Evolutionary conservation across 2,329 filamentous ascomycete genomes (phyloP).

Genomic region (Esteya vermicola): DNA sequence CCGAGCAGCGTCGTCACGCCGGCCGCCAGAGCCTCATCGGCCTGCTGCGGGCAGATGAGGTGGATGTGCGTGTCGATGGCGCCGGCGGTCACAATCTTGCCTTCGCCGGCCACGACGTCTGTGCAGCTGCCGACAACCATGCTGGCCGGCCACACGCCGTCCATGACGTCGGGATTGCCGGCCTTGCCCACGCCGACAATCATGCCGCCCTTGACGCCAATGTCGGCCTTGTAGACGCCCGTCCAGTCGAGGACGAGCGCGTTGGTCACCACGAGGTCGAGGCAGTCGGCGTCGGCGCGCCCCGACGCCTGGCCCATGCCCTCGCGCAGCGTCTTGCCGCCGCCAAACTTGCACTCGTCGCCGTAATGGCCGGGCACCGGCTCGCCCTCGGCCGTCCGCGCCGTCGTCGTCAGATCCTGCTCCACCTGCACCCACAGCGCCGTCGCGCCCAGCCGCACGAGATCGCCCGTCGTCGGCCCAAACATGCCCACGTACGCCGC

Average conservation of each 20-base stretch:
- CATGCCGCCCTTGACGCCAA: conserved; percentile 75
- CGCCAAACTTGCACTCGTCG: conserved; percentile 90
- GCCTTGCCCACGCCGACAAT: conserved; percentile 89
- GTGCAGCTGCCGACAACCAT: conserved; percentile 81
- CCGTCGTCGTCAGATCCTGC: conserved; percentile 52
- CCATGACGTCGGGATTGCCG: conserved; percentile 95
- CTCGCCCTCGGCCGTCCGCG: too few species aligned
- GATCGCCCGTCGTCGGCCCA: conserved; percentile 78
- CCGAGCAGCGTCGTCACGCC: conserved; percentile 86
- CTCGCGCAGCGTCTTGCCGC: conserved; percentile 84
- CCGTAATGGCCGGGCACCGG: conserved; percentile 34
- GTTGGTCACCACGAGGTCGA: conserved; percentile 82
- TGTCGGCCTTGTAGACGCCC: conserved; percentile 93
- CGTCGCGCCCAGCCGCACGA: conserved; percentile 68
- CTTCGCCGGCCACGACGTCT: conserved; percentile 82
- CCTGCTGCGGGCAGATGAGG: conserved; percentile 90
- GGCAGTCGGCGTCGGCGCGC: conserved; percentile 51
- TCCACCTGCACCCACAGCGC: conserved; percentile 87
- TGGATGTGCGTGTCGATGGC: conserved; percentile 87
- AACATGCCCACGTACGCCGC: conserved; percentile 78
- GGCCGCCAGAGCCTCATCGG: conserved; percentile 65
- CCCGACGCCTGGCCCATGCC: conserved; percentile 91
- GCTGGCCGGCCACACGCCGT: conserved; percentile 54
- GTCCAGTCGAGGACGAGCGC: conserved; percentile 82
- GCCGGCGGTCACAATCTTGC: conserved; percentile 81